These are phyloP conservation scores for Maudiozyma humilis DNA, from an alignment of 1,139 yeast species.

Conservation along the genomic window DNA sequence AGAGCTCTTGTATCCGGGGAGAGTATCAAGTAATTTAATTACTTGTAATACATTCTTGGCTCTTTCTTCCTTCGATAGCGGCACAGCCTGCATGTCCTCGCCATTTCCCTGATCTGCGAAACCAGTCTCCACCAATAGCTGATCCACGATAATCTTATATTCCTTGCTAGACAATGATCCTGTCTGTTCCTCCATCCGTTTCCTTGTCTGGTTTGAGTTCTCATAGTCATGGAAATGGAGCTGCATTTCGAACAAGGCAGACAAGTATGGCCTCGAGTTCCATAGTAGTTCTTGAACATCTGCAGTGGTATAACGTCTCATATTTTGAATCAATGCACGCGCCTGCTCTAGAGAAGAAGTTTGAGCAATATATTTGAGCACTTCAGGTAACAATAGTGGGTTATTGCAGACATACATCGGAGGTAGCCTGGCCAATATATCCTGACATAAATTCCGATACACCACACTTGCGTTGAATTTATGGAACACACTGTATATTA, in stretches of 20 bases:
- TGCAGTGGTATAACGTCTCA: slow-evolving; percentile 15
- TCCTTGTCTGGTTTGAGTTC: slow-evolving; percentile 36
- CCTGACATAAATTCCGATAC: slow-evolving; percentile 28
- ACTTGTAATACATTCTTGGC: slow-evolving; percentile 17
- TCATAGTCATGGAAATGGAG: slow-evolving; percentile 34
- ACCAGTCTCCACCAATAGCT: slow-evolving; percentile 17
- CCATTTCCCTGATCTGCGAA: slow-evolving; percentile 5
- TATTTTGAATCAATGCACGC: slow-evolving; percentile 28
- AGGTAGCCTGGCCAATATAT: slow-evolving; percentile 31
- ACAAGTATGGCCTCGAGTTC: slow-evolving; percentile 24
- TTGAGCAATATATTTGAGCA: slow-evolving; percentile 32
- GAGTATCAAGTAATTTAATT: slow-evolving; percentile 13
- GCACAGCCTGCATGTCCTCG: slow-evolving; percentile 9
- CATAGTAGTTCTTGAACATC: slow-evolving; percentile 24
- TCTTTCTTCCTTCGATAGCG: neutral
- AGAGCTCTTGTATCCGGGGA: slow-evolving; percentile 14
- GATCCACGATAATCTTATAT: slow-evolving; percentile 17
- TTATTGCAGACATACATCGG: slow-evolving; percentile 33
- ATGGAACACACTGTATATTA: slow-evolving; percentile 30
- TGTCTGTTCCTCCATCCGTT: slow-evolving; percentile 25
- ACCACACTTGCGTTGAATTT: slow-evolving; percentile 31
- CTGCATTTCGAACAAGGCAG: slow-evolving; percentile 36
- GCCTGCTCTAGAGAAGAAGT: slow-evolving; percentile 27
- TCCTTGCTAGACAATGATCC: slow-evolving; percentile 18
- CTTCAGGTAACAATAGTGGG: slow-evolving; percentile 33